A percentile compares a stretch with the other conserved stretches of the same genome.
Evolutionary conservation across 805 yeast genomes (phyloP).

Genomic region (Saccharomyces kudriavzevii): DNA sequence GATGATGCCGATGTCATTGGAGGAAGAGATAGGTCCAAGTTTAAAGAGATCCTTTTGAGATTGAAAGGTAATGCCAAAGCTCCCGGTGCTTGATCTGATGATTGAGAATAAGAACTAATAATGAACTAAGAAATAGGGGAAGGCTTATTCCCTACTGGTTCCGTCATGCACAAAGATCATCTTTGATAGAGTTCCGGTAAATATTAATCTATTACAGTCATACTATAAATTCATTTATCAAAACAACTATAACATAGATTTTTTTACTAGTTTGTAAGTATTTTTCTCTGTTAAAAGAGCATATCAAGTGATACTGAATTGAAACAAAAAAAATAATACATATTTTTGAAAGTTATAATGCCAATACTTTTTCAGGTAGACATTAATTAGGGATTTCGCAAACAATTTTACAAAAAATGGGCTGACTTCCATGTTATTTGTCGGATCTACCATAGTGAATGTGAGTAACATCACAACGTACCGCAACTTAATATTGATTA

Average conservation of each 20-base stretch:
- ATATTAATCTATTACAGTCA: not conserved
- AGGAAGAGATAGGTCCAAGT: slow-evolving; percentile 59
- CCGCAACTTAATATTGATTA: not conserved
- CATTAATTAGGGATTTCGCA: not conserved
- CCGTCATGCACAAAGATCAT: not conserved
- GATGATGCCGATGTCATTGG: slow-evolving; percentile 38
- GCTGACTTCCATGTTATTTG: not conserved
- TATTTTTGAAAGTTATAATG: not conserved
- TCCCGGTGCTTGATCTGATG: slow-evolving; percentile 57
- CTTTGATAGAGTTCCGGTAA: not conserved
- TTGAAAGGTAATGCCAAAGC: slow-evolving; percentile 63
- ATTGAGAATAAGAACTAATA: not conserved
- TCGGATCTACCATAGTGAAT: not conserved
- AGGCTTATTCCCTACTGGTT: not conserved
- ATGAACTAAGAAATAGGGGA: not conserved
- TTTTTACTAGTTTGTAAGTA: not conserved
- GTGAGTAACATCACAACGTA: not conserved
- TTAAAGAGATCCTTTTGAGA: slow-evolving; percentile 54
- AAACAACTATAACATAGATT: not conserved
- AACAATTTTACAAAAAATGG: not conserved
- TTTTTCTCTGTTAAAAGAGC: not conserved
- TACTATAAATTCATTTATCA: not conserved
- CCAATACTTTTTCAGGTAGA: not conserved
- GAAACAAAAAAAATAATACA: not conserved
- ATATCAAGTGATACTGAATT: not conserved